Base-by-base conservation (phyloP, 1,139 yeast genomes). In the Spencermartinsiella ligniputridi region DNA sequence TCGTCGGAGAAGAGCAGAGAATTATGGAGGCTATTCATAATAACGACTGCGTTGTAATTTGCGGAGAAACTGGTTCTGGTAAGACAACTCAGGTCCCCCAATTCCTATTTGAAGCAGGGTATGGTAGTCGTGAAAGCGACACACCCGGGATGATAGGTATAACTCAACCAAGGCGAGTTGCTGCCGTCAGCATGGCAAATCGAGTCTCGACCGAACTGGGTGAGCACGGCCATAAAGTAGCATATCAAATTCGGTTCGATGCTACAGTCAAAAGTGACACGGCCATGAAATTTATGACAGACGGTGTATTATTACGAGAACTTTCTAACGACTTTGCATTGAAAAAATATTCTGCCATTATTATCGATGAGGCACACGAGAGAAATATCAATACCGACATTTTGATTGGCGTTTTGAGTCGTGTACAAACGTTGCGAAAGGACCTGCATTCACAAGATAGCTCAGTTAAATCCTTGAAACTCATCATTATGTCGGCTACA, bases 61-160 rank as follows among this genome's bases (percentile, higher is more conserved):
- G 97, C 69, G 98, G 98, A 71, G 97, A 92, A 56, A 92, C 98
- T 0, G 98, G 98, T 64, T 88, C 96, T 5, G 98, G 98, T 70
- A 92, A 92, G 62, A 92, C 98, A 3, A 92, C 98, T 0, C 98
- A 92, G 66, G 86, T 92, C 21, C 98, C 98, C 0, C 98, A 92
- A 59, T 88, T 92, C 57, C 64, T 90, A 40, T 85, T 79, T 59
- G 97, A 90, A 64, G 81, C 95, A 0, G 97, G 97, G 1, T 89
- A 82, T 62, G 96, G 96, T 12, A 70, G 72, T 46, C 62, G 70
- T 3, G 73, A 73, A 1, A 78, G 88, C 19, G 81, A 78, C 9
- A 79, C 78, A 27, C 92, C 96, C 0, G 97, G 97, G 1, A 82
- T 90, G 85, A 87, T 92, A 58, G 98, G 97, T 46, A 74, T 94